Conservation (phyloP, 2,329 filamentous ascomycete genomes). For the Neophaeococcomyces aloes region DNA sequence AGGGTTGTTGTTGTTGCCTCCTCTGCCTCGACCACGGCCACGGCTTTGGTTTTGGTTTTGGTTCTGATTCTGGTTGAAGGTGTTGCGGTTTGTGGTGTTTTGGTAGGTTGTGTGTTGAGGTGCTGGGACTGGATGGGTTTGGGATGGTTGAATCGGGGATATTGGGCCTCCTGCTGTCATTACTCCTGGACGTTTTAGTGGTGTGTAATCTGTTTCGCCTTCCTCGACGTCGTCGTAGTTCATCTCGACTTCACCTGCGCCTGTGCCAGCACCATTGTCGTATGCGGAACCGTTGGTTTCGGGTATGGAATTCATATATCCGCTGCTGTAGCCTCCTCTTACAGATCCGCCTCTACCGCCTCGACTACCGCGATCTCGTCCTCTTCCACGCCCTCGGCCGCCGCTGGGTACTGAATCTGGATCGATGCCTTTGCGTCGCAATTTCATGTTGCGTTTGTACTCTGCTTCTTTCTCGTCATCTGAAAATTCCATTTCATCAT, state of each 20-base stretch:
- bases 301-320: conserved; percentile 18
- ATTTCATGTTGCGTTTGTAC: conserved; percentile 59
- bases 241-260: conserved; percentile 36
- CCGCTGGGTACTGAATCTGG: conserved; percentile 10
- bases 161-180: conserved; percentile 43
- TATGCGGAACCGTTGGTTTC: conserved; percentile 20
- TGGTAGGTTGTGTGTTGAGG: conserved; percentile 7
- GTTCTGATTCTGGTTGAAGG: conserved; percentile 4
- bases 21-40: conserved; percentile 31
- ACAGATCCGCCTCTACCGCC: neutral
- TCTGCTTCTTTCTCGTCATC: conserved; percentile 92
- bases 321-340: neutral
- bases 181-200: conserved; percentile 56
- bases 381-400: conserved; percentile 2
- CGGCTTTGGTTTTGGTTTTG: conserved; percentile 19
- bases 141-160: conserved; percentile 16
- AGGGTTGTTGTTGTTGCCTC: conserved; percentile 19
- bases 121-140: conserved; percentile 24
- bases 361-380: conserved; percentile 5
- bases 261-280: conserved; percentile 26
- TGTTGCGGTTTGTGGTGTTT: too few relatives aligned
- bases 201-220: conserved; percentile 49
- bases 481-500: conserved; percentile 87
- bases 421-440: conserved; percentile 49
- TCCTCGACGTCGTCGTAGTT: conserved; percentile 56